Base-by-base conservation (phyloP, 345 rosid genomes). In the Murraya paniculata region DNA sequence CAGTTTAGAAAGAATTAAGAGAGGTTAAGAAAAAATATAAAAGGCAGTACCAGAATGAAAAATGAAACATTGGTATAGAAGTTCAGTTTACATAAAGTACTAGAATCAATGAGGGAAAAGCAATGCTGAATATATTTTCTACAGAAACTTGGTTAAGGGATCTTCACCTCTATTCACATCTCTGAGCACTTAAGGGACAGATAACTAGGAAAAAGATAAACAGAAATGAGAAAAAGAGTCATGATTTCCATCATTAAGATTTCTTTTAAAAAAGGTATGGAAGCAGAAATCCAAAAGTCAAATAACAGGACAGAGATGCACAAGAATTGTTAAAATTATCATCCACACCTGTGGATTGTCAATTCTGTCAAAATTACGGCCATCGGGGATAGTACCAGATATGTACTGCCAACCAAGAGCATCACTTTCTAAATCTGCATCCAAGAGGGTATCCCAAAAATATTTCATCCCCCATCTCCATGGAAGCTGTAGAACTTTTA, bases 391-490 rank as follows among this genome's bases (percentile, higher is more conserved):
- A 55, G 97, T 95, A 69, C 99, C 97, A 0, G 99, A 89, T 65
- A 95, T 95, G 83, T 95, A 93, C 73, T 95, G 99, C 99, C 99
- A 95, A 80, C 99, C 99, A 68, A 95, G 98, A 73, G 98, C 91
- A 81, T 95, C 99, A 22, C 99, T 95, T 79, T 95, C 99, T 78
- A 95, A 85, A 82, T 95, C 99, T 0, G 99, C 98, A 84, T 95
- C 99, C 69, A 95, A 86, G 65, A 95, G 93, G 68, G 98, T 95
- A 82, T 95, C 99, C 99, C 99, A 95, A 83, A 93, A 95, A 79
- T 95, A 95, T 86, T 95, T 95, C 99, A 95, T 95, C 57, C 99
- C 99, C 99, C 99, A 95, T 86, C 97, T 80, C 99, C 99, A 95
- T 0, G 99, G 99, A 82, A 95, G 92, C 81, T 92, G 98, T 69